Evolutionary conservation across 2,329 filamentous ascomycete genomes (phyloP).

Genomic region (Xylariaceae sp.): DNA sequence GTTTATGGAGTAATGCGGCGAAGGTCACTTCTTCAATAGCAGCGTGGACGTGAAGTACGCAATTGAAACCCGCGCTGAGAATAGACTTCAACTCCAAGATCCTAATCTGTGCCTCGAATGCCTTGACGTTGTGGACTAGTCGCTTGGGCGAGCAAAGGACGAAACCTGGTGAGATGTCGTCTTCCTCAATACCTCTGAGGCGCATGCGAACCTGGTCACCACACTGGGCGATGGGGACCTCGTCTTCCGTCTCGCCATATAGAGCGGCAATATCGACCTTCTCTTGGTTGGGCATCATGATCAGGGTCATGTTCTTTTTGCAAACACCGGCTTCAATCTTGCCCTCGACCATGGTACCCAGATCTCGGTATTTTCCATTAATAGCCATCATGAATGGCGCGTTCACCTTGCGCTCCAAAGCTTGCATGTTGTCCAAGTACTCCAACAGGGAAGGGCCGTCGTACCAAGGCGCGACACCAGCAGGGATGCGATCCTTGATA

Average conservation of each 20-base stretch:
- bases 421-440: slow-evolving; percentile 89
- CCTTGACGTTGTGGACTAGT: slow-evolving; percentile 81
- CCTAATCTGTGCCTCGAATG: slow-evolving; percentile 94
- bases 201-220: slow-evolving; percentile 93
- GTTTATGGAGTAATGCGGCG: slow-evolving; percentile 78
- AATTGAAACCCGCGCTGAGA: slow-evolving; percentile 92
- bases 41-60: slow-evolving; percentile 93
- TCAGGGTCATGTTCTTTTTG: slow-evolving; percentile 75
- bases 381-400: slow-evolving; percentile 99
- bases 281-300: slow-evolving; percentile 96
- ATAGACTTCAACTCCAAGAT: slow-evolving; percentile 94
- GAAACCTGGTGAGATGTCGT: slow-evolving; percentile 92
- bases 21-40: slow-evolving; percentile 98
- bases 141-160: slow-evolving; percentile 94
- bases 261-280: slow-evolving; percentile 76
- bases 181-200: slow-evolving; percentile 92
- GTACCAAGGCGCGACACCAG: slow-evolving; percentile 76
- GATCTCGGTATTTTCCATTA: slow-evolving; percentile 91
- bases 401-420: slow-evolving; percentile 91
- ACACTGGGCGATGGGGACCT: slow-evolving; percentile 74
- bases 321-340: slow-evolving; percentile 94
- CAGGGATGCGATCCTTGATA: slow-evolving; percentile 83
- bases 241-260: slow-evolving; percentile 95
- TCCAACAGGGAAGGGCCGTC: slow-evolving; percentile 87
- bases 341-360: slow-evolving; percentile 96